Percentiles rank a stretch among this genome's conserved stretches.
phyloP scores from a whole-genome alignment of 106 monocot genomes.

The Amphibolis antarctica region DNA sequence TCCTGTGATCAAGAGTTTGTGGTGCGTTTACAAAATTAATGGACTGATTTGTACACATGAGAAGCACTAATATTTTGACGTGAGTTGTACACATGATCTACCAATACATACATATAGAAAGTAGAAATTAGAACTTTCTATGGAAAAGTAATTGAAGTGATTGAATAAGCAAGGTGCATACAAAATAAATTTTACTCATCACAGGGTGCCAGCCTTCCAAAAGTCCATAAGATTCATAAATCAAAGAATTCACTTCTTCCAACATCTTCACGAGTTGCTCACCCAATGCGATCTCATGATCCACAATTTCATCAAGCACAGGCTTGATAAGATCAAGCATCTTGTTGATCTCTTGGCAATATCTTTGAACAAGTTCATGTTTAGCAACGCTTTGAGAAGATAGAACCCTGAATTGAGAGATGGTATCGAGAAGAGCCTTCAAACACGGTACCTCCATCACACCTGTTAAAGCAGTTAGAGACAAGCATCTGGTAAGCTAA shows the following conservation, averaged over 20 bases:
- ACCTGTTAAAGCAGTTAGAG: conserved; percentile 14
- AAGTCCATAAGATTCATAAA: conserved; percentile 44
- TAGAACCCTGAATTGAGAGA: conserved; percentile 36
- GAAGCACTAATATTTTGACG: too few relatives aligned
- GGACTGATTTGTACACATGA: too few relatives aligned
- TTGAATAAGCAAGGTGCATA: conserved; percentile 16
- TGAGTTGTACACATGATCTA: too few relatives aligned
- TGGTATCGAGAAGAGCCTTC: conserved; percentile 34
- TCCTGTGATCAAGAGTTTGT: not conserved
- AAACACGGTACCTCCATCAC: conserved; percentile 38
- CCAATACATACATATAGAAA: too few relatives aligned
- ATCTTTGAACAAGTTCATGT: conserved; percentile 8
- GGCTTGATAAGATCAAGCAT: conserved; percentile 41
- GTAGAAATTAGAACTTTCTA: too few relatives aligned
- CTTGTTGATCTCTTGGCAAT: conserved; percentile 41
- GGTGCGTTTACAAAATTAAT: too few relatives aligned
- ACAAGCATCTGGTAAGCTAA: not conserved
- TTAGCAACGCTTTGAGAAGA: conserved; percentile 30
- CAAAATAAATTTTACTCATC: conserved; percentile 81
- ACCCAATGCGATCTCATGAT: conserved; percentile 23
- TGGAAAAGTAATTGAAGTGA: not conserved
- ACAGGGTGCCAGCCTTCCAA: conserved; percentile 51
- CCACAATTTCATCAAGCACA: conserved; percentile 30
- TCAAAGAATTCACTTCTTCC: conserved; percentile 31
- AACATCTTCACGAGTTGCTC: conserved; percentile 32